Evolutionary conservation across 805 yeast genomes (phyloP).

Genomic region (Maudiozyma bulderi): DNA sequence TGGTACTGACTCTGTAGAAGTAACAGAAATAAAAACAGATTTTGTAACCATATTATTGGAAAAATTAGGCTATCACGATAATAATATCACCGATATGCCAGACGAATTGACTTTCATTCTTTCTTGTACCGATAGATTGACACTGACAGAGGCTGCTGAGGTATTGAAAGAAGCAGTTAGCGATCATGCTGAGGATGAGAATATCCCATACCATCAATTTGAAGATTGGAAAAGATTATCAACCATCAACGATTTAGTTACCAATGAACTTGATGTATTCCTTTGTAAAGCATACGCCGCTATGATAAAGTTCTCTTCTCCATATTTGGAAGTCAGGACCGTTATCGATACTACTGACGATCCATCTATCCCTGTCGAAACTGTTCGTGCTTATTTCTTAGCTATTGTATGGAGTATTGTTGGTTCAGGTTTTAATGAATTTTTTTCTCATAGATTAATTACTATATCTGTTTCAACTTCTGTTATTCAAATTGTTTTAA

Average conservation of each 20-base stretch:
- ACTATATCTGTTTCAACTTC: conserved; percentile 35
- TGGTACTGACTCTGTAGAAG: neutral
- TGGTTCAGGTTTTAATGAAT: conserved; percentile 47
- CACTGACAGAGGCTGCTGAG: conserved; percentile 30
- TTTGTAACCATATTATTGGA: neutral
- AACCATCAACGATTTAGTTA: conserved; percentile 13
- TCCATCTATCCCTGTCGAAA: conserved; percentile 39
- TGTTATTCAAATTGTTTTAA: conserved; percentile 38
- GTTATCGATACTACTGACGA: conserved; percentile 47
- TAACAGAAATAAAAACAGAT: neutral
- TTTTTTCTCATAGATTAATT: conserved; percentile 48
- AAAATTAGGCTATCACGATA: neutral
- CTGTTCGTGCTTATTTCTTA: conserved; percentile 34
- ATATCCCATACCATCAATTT: conserved; percentile 34
- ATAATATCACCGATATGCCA: neutral
- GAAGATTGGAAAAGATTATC: conserved; percentile 27
- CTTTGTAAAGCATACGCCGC: conserved; percentile 29
- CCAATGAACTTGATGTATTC: conserved; percentile 17
- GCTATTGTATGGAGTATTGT: conserved; percentile 40
- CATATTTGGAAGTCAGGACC: conserved; percentile 61
- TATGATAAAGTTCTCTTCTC: conserved; percentile 37
- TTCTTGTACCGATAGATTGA: neutral
- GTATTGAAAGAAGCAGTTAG: conserved; percentile 33
- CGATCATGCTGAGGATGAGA: conserved; percentile 39
- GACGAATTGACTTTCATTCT: neutral